These are phyloP conservation scores for Populus pruinosa DNA, from an alignment of 345 rosid genomes.

Conservation along the genomic window DNA sequence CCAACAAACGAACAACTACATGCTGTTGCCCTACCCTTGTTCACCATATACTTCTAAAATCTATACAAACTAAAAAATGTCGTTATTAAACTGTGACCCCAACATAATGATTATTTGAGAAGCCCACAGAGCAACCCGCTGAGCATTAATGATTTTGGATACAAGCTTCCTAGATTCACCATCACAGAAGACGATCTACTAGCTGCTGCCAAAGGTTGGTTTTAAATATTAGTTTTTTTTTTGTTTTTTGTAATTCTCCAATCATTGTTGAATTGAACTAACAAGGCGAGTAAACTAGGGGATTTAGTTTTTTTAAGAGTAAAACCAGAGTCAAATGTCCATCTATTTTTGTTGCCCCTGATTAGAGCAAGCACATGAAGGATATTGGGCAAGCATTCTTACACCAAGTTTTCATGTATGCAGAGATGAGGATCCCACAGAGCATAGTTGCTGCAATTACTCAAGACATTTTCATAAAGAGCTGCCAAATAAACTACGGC, in stretches of 20 bases:
- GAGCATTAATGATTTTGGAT: slow-evolving; percentile 27
- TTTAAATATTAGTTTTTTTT: no score
- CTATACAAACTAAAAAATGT: no score
- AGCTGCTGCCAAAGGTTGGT: slow-evolving; percentile 26
- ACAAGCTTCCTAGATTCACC: slow-evolving; percentile 27
- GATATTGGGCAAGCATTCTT: neutral
- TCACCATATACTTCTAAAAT: no score
- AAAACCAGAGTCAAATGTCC: neutral
- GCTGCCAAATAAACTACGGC: slow-evolving; percentile 30
- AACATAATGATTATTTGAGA: slow-evolving; percentile 35
- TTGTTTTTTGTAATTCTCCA: no score
- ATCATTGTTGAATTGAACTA: no score
- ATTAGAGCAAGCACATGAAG: no score
- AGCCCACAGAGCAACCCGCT: slow-evolving; percentile 22
- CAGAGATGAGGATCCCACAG: slow-evolving; percentile 35
- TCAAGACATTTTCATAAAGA: slow-evolving; percentile 36
- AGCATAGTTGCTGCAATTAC: slow-evolving; percentile 34
- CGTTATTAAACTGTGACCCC: neutral
- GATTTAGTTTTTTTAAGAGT: neutral
- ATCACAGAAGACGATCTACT: slow-evolving; percentile 32
- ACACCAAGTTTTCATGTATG: neutral
- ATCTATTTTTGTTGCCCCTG: neutral
- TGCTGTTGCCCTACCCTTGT: no score
- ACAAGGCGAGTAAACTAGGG: no score
- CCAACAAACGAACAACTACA: neutral